Conservation (phyloP, 495 filamentous ascomycete genomes). For the Penicillium samsonianum region DNA sequence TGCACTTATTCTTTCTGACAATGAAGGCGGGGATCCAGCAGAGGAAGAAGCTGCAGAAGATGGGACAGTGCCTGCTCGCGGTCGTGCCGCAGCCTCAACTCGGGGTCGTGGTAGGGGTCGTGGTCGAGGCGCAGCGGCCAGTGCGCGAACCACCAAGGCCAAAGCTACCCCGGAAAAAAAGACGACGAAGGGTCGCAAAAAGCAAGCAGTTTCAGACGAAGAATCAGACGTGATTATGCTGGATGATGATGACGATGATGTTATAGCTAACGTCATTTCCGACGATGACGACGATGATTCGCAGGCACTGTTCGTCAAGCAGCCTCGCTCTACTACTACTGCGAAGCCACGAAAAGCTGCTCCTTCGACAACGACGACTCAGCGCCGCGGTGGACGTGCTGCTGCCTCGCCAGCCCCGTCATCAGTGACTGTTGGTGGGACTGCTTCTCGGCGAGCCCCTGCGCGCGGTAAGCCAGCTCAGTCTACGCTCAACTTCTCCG, state of each 20-base stretch:
- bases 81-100: conserved; percentile 32
- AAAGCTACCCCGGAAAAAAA: conserved; percentile 40
- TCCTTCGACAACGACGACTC: conserved; percentile 29
- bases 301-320: conserved; percentile 55
- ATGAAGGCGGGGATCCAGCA: conserved; percentile 49
- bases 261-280: conserved; percentile 34
- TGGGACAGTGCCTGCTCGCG: conserved; percentile 32
- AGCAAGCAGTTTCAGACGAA: conserved; percentile 56
- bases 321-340: conserved; percentile 41
- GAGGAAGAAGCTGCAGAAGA: conserved; percentile 51
- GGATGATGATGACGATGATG: conserved; percentile 61
- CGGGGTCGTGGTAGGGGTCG: conserved; percentile 55
- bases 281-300: conserved; percentile 41
- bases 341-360: conserved; percentile 32
- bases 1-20: conserved; percentile 61
- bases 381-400: conserved; percentile 31
- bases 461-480: conserved; percentile 52
- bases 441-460: conserved; percentile 37
- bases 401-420: conserved; percentile 49
- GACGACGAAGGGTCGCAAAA: conserved; percentile 32
- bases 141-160: conserved; percentile 40
- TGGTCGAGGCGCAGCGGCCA: conserved; percentile 46
- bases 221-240: conserved; percentile 67
- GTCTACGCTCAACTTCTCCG: conserved; percentile 71
- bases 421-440: conserved; percentile 41